Evolutionary conservation across 768 basidiomycete species (phyloP).

Genomic region (Boletus bicolor): DNA sequence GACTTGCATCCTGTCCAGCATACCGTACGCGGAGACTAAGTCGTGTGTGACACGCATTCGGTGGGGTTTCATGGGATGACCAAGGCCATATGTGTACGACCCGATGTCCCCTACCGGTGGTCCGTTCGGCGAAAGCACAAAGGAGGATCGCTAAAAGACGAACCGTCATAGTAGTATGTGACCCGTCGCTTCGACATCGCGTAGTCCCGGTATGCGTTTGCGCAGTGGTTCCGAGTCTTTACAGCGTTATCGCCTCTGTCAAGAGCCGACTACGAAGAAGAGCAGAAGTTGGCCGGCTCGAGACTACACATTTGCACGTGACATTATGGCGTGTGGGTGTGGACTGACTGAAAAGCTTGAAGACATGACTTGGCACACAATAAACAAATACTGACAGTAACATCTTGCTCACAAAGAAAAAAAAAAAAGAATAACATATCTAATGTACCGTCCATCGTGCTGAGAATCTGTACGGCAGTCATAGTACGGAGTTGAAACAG

Average conservation of each 20-base stretch:
- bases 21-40: slow-evolving; percentile 83
- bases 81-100: slow-evolving; percentile 77
- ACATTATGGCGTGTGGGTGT: slow-evolving; percentile 9
- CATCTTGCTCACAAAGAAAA: neutral
- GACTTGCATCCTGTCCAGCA: slow-evolving; percentile 93
- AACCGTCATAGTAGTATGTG: slow-evolving; percentile 78
- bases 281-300: neutral
- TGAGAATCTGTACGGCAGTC: neutral
- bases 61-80: slow-evolving; percentile 96
- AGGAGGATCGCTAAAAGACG: slow-evolving; percentile 16
- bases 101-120: slow-evolving; percentile 59
- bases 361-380: no score
- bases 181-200: slow-evolving; percentile 71
- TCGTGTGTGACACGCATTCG: slow-evolving; percentile 93
- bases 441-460: slow-evolving; percentile 2
- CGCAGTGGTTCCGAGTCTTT: neutral
- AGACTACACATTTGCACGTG: slow-evolving; percentile 8
- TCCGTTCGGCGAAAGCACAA: slow-evolving; percentile 1
- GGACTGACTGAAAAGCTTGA: neutral
- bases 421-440: slow-evolving; percentile 8
- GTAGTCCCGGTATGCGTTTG: neutral
- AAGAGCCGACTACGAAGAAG: neutral
- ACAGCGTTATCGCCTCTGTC: neutral
- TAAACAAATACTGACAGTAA: neutral
- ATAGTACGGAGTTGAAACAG: neutral